phyloP scores from a whole-genome alignment of 73 alveolate genomes.

The Paramecium tetraurelia region DNA sequence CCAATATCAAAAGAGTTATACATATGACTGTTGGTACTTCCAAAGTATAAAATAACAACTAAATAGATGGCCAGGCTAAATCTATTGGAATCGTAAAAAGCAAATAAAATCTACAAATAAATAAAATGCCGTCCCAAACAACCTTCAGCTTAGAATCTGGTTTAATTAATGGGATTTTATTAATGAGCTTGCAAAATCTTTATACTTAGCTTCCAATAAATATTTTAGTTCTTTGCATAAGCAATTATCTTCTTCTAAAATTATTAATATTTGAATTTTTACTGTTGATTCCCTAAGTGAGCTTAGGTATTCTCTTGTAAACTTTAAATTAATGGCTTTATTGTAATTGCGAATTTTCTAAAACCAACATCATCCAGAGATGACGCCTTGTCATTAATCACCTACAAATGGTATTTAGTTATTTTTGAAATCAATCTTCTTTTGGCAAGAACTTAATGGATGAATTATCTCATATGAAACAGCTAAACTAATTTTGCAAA shows the following conservation, averaged over 20 bases:
- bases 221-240: not conserved
- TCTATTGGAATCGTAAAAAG: slow-evolving; percentile 20
- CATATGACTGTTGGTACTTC: slow-evolving; percentile 1
- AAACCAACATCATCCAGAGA: not conserved
- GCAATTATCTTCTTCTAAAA: not conserved
- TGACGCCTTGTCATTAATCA: slow-evolving; percentile 33
- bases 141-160: slow-evolving; percentile 17
- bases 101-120: not conserved
- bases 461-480: slow-evolving; percentile 5
- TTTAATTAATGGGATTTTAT: not conserved
- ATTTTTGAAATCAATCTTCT: not conserved
- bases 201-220: not conserved
- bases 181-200: not conserved
- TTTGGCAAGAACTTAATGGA: not conserved
- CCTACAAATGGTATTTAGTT: not conserved
- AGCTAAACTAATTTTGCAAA: not conserved
- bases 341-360: not conserved
- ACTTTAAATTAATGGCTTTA: not conserved
- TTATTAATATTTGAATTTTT: not conserved
- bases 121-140: not conserved
- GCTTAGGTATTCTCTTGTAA: not conserved
- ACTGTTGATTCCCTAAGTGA: not conserved
- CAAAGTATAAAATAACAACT: not conserved
- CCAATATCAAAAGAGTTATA: not conserved
- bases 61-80: slow-evolving; percentile 19